A percentile compares a stretch with the other conserved stretches of the same genome.
Evolutionary conservation across 257 asterid genomes (phyloP).

Genomic region (Solanum commersonii): DNA sequence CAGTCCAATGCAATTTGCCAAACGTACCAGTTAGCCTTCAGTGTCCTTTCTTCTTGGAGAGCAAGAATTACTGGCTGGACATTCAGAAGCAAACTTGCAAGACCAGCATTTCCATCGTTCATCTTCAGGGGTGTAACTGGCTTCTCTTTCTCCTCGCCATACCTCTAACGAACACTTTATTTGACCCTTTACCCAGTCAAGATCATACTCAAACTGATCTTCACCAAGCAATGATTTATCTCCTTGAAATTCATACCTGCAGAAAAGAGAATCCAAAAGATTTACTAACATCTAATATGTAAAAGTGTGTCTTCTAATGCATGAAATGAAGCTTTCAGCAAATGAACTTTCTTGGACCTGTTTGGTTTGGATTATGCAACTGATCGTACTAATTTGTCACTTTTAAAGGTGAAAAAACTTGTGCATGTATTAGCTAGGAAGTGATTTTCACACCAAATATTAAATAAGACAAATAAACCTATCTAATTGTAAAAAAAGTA

Average conservation of each 20-base stretch:
- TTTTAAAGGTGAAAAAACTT: not conserved
- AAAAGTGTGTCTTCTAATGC: not conserved
- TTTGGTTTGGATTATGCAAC: not conserved
- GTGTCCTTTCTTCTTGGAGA: conserved; percentile 22
- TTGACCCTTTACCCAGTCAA: conserved; percentile 49
- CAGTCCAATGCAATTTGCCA: not conserved
- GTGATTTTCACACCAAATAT: not conserved
- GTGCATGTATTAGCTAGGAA: not conserved
- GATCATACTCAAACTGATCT: conserved; percentile 49
- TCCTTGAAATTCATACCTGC: conserved; percentile 74
- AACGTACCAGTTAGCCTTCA: not conserved
- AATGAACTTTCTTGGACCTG: not conserved
- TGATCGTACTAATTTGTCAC: not conserved
- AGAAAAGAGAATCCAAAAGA: not conserved
- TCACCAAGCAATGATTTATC: conserved; percentile 81
- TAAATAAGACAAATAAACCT: not conserved
- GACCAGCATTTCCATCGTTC: conserved; percentile 87
- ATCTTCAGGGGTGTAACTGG: conserved; percentile 48
- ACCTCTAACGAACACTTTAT: conserved; percentile 56
- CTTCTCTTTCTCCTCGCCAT: conserved; percentile 71
- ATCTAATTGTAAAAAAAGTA: not conserved
- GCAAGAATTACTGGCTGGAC: conserved; percentile 31
- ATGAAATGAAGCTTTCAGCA: not conserved
- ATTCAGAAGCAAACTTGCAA: conserved; percentile 48
- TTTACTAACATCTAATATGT: not conserved